A percentile compares a stretch with the other conserved stretches of the same genome.
These are phyloP conservation scores for Ophiosphaerella korrae DNA, from an alignment of 2,329 filamentous ascomycete genomes.

Conservation along the genomic window DNA sequence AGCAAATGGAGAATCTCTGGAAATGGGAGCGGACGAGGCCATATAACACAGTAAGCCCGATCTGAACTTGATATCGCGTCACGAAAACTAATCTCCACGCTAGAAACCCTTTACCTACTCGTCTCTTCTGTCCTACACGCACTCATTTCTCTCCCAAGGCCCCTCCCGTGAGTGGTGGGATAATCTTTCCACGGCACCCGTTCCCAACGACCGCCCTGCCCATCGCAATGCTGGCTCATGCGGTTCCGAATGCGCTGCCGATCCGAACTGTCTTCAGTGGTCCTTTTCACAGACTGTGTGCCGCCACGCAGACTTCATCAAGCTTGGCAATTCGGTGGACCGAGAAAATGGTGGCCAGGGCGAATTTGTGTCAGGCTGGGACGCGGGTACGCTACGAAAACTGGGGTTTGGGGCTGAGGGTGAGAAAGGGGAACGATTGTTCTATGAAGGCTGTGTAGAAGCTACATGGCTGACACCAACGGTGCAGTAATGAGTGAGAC, in stretches of 20 bases:
- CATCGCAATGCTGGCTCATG: constrained; percentile 41
- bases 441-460: constrained; percentile 42
- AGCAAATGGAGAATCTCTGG: constrained; percentile 58
- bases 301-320: constrained; percentile 45
- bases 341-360: constrained; percentile 40
- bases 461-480: constrained; percentile 48
- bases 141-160: constrained; percentile 38
- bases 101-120: constrained; percentile 47
- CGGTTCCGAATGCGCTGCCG: constrained; percentile 41
- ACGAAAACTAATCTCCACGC: constrained; percentile 7
- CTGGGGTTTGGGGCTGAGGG: constrained; percentile 43
- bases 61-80: neutral
- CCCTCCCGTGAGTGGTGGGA: constrained; percentile 45
- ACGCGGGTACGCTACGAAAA: constrained; percentile 41
- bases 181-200: constrained; percentile 39
- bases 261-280: constrained; percentile 44
- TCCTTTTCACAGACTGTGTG: constrained; percentile 46
- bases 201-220: constrained; percentile 42
- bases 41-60: constrained; percentile 34
- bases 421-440: constrained; percentile 36
- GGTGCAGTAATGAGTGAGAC: constrained; percentile 18
- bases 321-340: constrained; percentile 41
- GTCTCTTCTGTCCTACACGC: constrained; percentile 45
- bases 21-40: constrained; percentile 52
- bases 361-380: constrained; percentile 48